Evolutionary conservation across 768 basidiomycete species (phyloP).

Genomic region (Mrakia hoshinonis): DNA sequence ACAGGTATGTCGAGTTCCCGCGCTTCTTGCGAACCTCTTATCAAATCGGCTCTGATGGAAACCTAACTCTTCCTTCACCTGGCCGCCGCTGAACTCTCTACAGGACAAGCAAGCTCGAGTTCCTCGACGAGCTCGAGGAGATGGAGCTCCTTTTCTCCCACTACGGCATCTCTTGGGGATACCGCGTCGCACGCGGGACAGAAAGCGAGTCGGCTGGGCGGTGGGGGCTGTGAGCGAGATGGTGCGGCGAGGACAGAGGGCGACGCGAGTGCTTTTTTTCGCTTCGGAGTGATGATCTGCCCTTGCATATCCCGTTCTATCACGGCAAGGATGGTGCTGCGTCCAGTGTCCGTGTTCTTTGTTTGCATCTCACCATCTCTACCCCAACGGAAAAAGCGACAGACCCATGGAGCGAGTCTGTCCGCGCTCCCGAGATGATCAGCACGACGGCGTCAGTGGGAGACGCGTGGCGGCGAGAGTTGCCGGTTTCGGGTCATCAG

Average conservation of each 20-base stretch:
- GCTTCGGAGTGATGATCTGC: too few relatives aligned
- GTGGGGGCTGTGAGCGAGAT: background rate
- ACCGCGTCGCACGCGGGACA: background rate
- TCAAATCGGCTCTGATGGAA: conserved; percentile 37
- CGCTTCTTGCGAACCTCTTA: conserved; percentile 34
- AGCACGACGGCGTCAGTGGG: too few relatives aligned
- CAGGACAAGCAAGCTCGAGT: conserved; percentile 49
- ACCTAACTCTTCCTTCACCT: background rate
- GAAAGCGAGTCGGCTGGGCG: background rate
- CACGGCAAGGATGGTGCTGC: too few relatives aligned
- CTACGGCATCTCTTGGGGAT: conserved; percentile 45
- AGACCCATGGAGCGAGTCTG: too few relatives aligned
- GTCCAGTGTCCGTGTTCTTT: too few relatives aligned
- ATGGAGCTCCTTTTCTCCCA: conserved; percentile 79
- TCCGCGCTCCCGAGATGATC: too few relatives aligned
- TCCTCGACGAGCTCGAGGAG: conserved; percentile 91
- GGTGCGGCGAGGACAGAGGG: background rate
- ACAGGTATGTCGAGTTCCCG: conserved; percentile 34
- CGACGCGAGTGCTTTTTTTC: too few relatives aligned
- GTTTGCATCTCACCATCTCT: too few relatives aligned
- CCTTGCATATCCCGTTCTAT: too few relatives aligned
- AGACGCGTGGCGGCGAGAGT: too few relatives aligned
- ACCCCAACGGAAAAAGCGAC: too few relatives aligned
- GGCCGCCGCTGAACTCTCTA: background rate
- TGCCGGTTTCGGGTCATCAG: too few relatives aligned